Evolutionary conservation across 371 early-diverging fungal species (phyloP).

Genomic region (Syncephalastrum contaminatum): DNA sequence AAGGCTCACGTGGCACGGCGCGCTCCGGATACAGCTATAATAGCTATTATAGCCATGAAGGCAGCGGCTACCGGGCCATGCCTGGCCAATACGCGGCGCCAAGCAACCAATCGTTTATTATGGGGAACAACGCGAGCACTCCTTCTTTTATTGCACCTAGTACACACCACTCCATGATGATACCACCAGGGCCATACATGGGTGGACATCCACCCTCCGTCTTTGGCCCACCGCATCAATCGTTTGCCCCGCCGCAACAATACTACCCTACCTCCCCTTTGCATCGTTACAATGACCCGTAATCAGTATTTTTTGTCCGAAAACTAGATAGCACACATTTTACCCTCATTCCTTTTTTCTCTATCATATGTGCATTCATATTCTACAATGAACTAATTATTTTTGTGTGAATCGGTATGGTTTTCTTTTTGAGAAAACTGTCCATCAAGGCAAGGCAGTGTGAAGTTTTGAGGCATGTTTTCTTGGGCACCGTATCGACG

Average conservation of each 20-base stretch:
- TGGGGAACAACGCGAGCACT: conserved; percentile 2
- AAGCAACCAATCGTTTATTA: conserved; percentile 11
- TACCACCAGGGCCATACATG: background rate
- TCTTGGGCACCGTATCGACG: too few relatives aligned
- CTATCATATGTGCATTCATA: background rate
- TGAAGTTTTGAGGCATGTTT: too few relatives aligned
- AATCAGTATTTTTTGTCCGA: background rate
- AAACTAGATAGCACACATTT: conserved; percentile 1
- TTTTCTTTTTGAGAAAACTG: too few relatives aligned
- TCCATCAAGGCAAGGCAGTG: too few relatives aligned
- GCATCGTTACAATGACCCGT: conserved; percentile 6
- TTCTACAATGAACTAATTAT: too few relatives aligned
- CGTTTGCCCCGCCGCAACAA: conserved; percentile 10
- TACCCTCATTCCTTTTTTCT: background rate
- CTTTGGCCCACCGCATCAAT: conserved; percentile 8
- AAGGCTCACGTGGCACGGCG: conserved; percentile 21
- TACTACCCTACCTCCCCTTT: conserved; percentile 14
- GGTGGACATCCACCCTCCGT: conserved; percentile 1
- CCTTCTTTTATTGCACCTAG: conserved; percentile 6
- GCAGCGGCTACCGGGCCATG: conserved; percentile 10
- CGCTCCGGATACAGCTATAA: conserved; percentile 38
- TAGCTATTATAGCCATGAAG: conserved; percentile 35
- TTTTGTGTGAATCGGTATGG: too few relatives aligned
- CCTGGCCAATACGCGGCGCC: conserved; percentile 14
- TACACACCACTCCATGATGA: conserved; percentile 10